Percentiles rank a stretch among this genome's conserved stretches.
Conservation (phyloP, 2,329 filamentous ascomycete genomes). For the Alternaria gansuensis region DNA sequence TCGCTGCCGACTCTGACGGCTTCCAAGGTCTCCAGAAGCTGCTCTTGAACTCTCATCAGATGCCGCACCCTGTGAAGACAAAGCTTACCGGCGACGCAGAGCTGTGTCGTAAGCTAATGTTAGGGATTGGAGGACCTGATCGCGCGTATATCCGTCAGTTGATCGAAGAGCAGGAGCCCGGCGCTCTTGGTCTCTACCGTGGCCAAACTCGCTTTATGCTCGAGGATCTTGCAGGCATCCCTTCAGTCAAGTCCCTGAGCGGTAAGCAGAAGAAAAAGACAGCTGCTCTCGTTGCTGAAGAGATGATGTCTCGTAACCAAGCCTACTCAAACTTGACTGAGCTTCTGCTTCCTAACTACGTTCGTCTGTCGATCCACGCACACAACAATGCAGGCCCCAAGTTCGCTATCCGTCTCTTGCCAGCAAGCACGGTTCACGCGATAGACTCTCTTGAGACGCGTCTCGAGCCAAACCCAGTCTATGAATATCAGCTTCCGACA, state of each 20-base stretch:
- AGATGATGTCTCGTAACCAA: conserved; percentile 57
- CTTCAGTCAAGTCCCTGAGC: conserved; percentile 37
- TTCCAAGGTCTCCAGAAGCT: conserved; percentile 37
- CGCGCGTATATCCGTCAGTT: conserved; percentile 38
- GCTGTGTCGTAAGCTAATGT: conserved; percentile 44
- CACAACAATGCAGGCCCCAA: conserved; percentile 56
- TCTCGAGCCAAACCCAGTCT: conserved; percentile 36
- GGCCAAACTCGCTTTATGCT: conserved; percentile 53
- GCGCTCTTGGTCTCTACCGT: conserved; percentile 47
- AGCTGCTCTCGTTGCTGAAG: conserved; percentile 46
- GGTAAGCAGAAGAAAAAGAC: conserved; percentile 50
- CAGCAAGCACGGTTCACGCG: conserved; percentile 42
- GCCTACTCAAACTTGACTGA: conserved; percentile 61
- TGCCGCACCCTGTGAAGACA: conserved; percentile 45
- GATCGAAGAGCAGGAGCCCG: conserved; percentile 42
- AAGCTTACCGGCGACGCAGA: conserved; percentile 41
- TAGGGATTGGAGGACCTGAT: conserved; percentile 38
- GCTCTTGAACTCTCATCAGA: conserved; percentile 30
- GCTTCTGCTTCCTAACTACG: conserved; percentile 56
- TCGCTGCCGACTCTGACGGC: conserved; percentile 36
- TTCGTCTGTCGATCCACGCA: conserved; percentile 61
- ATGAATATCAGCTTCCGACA: conserved; percentile 53
- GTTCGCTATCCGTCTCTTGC: conserved; percentile 55
- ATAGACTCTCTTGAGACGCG: conserved; percentile 47
- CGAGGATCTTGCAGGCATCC: conserved; percentile 45